Percentiles rank a stretch among this genome's conserved stretches.
Evolutionary conservation across 2,329 filamentous ascomycete genomes (phyloP).

Genomic region (Stemphylium beticola): DNA sequence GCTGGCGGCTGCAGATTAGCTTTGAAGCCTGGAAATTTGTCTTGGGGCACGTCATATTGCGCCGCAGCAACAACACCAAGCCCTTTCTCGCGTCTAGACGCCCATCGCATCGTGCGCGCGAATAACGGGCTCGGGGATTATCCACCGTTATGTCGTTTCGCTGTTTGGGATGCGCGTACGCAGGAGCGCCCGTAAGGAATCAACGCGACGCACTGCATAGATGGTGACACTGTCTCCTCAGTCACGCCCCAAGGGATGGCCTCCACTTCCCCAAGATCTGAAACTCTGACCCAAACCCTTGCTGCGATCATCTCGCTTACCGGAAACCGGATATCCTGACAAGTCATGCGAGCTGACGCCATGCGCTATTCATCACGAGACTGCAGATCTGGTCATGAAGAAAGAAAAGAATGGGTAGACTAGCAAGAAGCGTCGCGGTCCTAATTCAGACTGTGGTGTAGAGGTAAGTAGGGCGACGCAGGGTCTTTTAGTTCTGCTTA

Average conservation of each 20-base stretch:
- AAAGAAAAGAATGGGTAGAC: too few species aligned
- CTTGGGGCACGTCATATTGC: slow-evolving; percentile 32
- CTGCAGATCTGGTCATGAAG: too few species aligned
- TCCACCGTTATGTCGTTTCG: not conserved
- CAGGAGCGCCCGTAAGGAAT: not conserved
- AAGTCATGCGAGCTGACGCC: not conserved
- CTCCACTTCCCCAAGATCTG: not conserved
- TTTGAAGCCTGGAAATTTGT: slow-evolving; percentile 26
- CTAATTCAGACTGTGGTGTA: not conserved
- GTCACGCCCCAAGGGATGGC: slow-evolving; percentile 1
- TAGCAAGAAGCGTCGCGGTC: too few species aligned
- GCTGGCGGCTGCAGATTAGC: slow-evolving; percentile 20
- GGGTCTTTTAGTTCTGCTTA: not conserved
- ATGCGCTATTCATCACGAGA: not conserved
- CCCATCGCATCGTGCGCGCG: not conserved
- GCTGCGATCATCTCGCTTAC: slow-evolving; percentile 1
- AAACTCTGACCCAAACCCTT: not conserved
- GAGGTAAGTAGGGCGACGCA: not conserved
- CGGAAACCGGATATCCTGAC: not conserved
- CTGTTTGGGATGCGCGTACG: not conserved
- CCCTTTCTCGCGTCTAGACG: slow-evolving; percentile 21
- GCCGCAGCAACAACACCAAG: slow-evolving; percentile 13
- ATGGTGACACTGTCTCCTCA: not conserved
- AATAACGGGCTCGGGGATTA: not conserved
- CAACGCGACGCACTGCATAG: slow-evolving; percentile 1